These are phyloP conservation scores for Colletotrichum lentis DNA, from an alignment of 2,329 filamentous ascomycete genomes.

Conservation along the genomic window DNA sequence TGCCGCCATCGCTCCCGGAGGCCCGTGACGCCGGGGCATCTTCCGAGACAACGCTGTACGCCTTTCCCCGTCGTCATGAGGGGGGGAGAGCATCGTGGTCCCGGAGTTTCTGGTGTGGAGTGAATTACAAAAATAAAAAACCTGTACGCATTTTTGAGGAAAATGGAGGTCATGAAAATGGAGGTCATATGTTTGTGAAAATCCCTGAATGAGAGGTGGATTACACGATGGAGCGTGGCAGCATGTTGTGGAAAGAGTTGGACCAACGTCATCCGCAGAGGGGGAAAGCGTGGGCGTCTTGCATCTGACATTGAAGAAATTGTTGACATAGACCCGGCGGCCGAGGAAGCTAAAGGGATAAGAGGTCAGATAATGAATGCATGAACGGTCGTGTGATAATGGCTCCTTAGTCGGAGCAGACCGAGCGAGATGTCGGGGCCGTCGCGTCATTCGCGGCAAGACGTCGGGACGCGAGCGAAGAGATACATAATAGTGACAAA, in stretches of 20 bases:
- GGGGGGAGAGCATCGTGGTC: neutral
- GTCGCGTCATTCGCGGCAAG: conserved; percentile 13
- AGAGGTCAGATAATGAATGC: neutral
- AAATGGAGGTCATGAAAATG: neutral
- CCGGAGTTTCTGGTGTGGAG: conserved; percentile 14
- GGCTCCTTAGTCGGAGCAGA: conserved; percentile 3
- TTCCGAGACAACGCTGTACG: neutral
- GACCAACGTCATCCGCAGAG: neutral
- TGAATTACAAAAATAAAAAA: neutral
- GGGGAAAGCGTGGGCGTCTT: neutral
- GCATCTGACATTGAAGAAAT: neutral
- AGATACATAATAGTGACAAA: neutral
- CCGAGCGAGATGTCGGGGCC: conserved; percentile 4
- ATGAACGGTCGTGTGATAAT: neutral
- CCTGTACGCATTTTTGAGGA: too few relatives aligned
- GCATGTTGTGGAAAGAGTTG: neutral
- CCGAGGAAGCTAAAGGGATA: neutral
- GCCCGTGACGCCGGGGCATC: conserved; percentile 9
- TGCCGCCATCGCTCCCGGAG: conserved; percentile 12
- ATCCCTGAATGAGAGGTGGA: neutral
- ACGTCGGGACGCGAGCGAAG: neutral
- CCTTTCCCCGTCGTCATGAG: neutral
- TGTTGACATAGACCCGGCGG: conserved; percentile 1
- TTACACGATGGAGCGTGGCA: neutral
- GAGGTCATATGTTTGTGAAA: neutral